Evolutionary conservation across 768 basidiomycete genomes (phyloP).

Genomic region (Fistulinella prunicolor): DNA sequence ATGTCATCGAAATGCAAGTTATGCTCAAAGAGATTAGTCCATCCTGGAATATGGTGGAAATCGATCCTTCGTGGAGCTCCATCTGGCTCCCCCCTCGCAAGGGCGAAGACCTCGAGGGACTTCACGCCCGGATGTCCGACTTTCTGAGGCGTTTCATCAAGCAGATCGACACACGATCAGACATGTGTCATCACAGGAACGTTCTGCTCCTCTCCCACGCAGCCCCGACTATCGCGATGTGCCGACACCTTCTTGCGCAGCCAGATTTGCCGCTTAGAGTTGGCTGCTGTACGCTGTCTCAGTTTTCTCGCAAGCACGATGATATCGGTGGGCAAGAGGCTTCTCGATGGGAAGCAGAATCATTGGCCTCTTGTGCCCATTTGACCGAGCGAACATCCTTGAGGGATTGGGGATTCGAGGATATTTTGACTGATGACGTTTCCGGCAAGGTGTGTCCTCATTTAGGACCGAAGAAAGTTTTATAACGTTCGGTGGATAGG

Average conservation of each 20-base stretch:
- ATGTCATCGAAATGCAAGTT: slow-evolving; percentile 48
- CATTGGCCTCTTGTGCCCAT: slow-evolving; percentile 56
- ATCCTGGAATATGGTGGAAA: slow-evolving; percentile 56
- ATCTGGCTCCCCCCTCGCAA: slow-evolving; percentile 68
- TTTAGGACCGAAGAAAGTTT: neutral
- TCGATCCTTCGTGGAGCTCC: slow-evolving; percentile 63
- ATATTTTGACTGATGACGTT: slow-evolving; percentile 48
- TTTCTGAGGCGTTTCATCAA: slow-evolving; percentile 52
- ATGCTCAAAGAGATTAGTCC: slow-evolving; percentile 61
- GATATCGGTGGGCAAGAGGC: slow-evolving; percentile 33
- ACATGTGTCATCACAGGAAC: slow-evolving; percentile 40
- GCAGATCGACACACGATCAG: slow-evolving; percentile 45
- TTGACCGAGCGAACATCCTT: slow-evolving; percentile 51
- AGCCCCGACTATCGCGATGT: slow-evolving; percentile 68
- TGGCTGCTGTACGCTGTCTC: slow-evolving; percentile 75
- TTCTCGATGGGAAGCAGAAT: slow-evolving; percentile 42
- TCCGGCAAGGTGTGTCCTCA: slow-evolving; percentile 53
- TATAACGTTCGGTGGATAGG: slow-evolving; percentile 37
- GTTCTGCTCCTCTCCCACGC: slow-evolving; percentile 72
- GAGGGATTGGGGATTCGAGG: slow-evolving; percentile 82
- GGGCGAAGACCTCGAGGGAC: slow-evolving; percentile 63
- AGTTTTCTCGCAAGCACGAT: slow-evolving; percentile 40
- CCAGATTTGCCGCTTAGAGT: slow-evolving; percentile 52
- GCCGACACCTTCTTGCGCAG: slow-evolving; percentile 55
- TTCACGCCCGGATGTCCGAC: slow-evolving; percentile 58